Conservation (phyloP, 2,329 filamentous ascomycete genomes). For the Aspergillus niger region DNA sequence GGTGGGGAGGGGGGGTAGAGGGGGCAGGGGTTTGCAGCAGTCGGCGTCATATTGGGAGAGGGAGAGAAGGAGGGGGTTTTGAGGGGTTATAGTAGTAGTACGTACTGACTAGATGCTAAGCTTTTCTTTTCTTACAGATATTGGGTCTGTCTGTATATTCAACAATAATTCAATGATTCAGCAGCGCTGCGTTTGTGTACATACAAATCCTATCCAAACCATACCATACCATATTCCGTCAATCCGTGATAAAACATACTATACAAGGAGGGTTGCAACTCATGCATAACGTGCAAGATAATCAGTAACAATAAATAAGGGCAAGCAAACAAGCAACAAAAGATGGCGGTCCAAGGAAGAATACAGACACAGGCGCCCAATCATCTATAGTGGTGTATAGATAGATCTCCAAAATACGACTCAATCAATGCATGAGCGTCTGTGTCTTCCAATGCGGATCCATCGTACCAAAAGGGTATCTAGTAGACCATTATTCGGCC, state of each 20-base stretch:
- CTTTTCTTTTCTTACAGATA: too few relatives aligned
- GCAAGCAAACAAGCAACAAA: constrained; percentile 3
- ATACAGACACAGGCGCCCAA: not conserved
- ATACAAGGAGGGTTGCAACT: constrained; percentile 7
- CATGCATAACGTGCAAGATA: not conserved
- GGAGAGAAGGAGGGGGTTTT: constrained; percentile 25
- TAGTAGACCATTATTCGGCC: constrained; percentile 8
- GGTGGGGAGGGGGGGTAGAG: constrained; percentile 12
- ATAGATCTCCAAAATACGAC: not conserved
- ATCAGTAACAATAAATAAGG: not conserved
- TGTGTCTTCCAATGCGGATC: not conserved
- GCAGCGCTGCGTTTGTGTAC: constrained; percentile 6
- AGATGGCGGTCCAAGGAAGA: not conserved
- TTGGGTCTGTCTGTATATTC: too few relatives aligned
- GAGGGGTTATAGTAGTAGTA: constrained; percentile 11
- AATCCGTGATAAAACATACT: constrained; percentile 13
- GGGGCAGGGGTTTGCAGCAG: constrained; percentile 13
- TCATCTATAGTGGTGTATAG: not conserved
- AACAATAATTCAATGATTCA: too few relatives aligned
- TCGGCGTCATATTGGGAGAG: constrained; percentile 18
- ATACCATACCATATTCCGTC: constrained; percentile 7
- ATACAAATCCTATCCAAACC: constrained; percentile 2
- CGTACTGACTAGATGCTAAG: constrained; percentile 7
- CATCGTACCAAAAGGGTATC: constrained; percentile 12
- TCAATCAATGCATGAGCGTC: not conserved